These are phyloP conservation scores for Tetraselmis striata DNA, from an alignment of 139 green algal genomes.

Conservation along the genomic window DNA sequence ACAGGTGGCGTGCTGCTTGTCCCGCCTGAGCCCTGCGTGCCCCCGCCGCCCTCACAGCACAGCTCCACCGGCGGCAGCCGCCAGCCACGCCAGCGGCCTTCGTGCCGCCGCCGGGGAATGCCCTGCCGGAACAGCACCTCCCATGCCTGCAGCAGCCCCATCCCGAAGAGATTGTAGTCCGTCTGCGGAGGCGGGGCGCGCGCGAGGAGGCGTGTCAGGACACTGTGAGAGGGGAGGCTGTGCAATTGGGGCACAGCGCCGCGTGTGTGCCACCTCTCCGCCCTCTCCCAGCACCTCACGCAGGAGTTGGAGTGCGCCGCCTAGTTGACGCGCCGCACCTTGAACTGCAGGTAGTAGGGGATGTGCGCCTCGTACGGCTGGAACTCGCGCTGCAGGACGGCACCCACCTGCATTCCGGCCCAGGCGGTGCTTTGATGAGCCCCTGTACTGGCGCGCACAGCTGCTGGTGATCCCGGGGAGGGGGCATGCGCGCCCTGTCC, in stretches of 20 bases:
- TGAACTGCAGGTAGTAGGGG: constrained; percentile 91
- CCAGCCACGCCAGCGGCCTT: neutral
- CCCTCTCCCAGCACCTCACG: too few relatives aligned
- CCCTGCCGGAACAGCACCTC: constrained; percentile 49
- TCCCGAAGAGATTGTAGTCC: constrained; percentile 88
- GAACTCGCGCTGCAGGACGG: constrained; percentile 60
- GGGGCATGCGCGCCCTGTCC: neutral
- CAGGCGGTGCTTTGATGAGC: too few relatives aligned
- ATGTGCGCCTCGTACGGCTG: constrained; percentile 89
- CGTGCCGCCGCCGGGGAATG: neutral
- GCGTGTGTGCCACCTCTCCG: too few relatives aligned
- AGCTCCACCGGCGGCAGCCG: neutral
- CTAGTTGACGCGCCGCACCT: constrained; percentile 37
- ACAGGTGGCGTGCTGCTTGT: neutral
- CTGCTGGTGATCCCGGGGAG: too few relatives aligned
- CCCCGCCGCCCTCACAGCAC: neutral
- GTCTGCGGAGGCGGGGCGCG: too few relatives aligned
- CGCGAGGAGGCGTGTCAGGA: too few relatives aligned
- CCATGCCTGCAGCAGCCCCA: constrained; percentile 62
- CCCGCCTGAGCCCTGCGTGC: neutral
- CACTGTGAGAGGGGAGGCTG: too few relatives aligned
- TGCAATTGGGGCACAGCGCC: too few relatives aligned
- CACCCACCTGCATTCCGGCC: constrained; percentile 60
- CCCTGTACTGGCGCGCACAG: too few relatives aligned
- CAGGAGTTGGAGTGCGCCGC: neutral